These are phyloP conservation scores for Lycium barbarum DNA, from an alignment of 257 asterid species.

Conservation along the genomic window DNA sequence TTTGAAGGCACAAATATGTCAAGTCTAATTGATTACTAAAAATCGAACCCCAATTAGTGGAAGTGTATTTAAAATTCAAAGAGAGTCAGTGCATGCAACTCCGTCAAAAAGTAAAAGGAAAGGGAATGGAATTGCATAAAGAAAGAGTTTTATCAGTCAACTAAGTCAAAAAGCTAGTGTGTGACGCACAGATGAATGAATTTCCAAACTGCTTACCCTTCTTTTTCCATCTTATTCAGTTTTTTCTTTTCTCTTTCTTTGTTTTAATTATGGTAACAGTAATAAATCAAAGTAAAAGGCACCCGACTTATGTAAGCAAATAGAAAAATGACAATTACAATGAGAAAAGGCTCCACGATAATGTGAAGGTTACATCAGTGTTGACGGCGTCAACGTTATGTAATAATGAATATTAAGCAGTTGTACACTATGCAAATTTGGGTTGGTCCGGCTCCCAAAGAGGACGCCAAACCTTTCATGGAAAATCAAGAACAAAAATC, in stretches of 20 bases:
- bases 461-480: too few species aligned
- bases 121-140: not conserved
- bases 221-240: not conserved
- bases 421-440: not conserved
- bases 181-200: not conserved
- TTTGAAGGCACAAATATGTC: too few species aligned
- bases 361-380: not conserved
- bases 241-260: not conserved
- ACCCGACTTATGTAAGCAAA: not conserved
- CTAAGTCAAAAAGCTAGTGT: not conserved
- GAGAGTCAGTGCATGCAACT: not conserved
- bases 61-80: too few species aligned
- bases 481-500: too few species aligned
- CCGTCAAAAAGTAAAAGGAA: slow-evolving; percentile 7
- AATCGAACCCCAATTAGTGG: too few species aligned
- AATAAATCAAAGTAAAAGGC: not conserved
- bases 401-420: too few species aligned
- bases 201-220: not conserved
- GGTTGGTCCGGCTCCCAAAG: not conserved
- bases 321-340: not conserved
- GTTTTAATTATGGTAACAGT: not conserved
- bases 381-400: not conserved
- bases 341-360: not conserved
- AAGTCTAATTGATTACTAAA: too few species aligned
- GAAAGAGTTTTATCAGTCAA: not conserved